Evolutionary conservation across 305 asterid genomes (phyloP), one percentile per base, ranked within the genome.

Genomic region (Ilex paraguariensis): DNA sequence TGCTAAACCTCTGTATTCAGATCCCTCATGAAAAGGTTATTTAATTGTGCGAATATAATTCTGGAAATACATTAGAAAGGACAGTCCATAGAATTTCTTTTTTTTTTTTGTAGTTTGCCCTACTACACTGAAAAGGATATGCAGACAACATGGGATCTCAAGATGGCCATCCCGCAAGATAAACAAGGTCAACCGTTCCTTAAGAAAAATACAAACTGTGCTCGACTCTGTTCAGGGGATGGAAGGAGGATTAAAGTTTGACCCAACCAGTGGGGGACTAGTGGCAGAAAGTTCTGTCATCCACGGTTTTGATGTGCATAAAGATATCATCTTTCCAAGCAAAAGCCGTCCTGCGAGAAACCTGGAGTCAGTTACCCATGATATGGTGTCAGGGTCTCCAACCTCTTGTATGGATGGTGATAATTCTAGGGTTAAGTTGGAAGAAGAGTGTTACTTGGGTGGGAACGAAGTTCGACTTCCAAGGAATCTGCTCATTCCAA

Each of bases 131-230:
- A 92, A 92, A 79, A 83, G 96, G 80, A 92, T 92, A 79, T 89
- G 98, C 73, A 76, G 98, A 72, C 86, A 79, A 56, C 92, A 92
- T 66, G 98, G 96, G 66, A 92, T 92, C 80, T 78, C 85, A 46
- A 84, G 95, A 71, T 92, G 98, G 98, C 97, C 98, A 66, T 90
- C 96, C 56, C 94, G 94, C 66, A 92, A 89, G 81, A 92, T 92
- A 77, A 82, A 85, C 66, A 92, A 92, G 70, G 97, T 89, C 40
- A 87, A 85, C 76, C 93, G 96, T 36, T 92, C 97, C 68, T 73
- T 92, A 63, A 87, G 76, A 68, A 89, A 92, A 75, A 84, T 90
- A 57, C 95, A 81, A 57, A 79, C 82, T 3, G 94, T 90, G 71
- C 84, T 92, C 5, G 86, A 84, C 74, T 92, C 98, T 58, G 98